Conservation (phyloP, 768 basidiomycete species). For the Boletus subparvulus region DNA sequence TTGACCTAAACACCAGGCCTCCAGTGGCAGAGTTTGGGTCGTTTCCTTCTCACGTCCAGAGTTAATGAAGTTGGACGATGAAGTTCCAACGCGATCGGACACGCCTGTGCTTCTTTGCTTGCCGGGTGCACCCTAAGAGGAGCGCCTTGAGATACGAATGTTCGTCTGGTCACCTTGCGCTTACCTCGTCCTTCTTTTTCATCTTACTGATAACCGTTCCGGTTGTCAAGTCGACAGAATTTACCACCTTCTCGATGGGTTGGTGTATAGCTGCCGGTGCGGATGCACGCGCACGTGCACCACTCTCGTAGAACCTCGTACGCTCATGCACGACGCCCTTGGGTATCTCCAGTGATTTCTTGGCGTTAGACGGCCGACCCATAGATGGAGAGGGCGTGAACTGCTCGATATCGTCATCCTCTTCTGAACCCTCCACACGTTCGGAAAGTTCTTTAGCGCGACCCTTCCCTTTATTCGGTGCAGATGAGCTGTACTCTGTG, state of each 20-base stretch:
- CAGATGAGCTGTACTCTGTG: not conserved
- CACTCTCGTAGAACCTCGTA: slow-evolving; percentile 12
- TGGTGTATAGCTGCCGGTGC: slow-evolving; percentile 6
- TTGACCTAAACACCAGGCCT: slow-evolving; percentile 30
- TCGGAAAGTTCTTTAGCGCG: slow-evolving; percentile 13
- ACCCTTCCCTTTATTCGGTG: slow-evolving; percentile 24
- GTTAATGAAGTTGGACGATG: slow-evolving; percentile 27
- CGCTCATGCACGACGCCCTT: slow-evolving; percentile 12
- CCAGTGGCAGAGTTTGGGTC: slow-evolving; percentile 16
- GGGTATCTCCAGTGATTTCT: slow-evolving; percentile 17
- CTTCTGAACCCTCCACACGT: slow-evolving; percentile 24
- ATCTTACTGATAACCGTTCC: slow-evolving; percentile 12
- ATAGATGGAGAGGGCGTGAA: slow-evolving; percentile 8
- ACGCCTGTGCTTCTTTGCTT: not conserved
- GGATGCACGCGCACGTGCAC: not conserved
- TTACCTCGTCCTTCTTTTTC: slow-evolving; percentile 28
- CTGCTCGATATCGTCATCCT: slow-evolving; percentile 22
- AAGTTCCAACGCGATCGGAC: slow-evolving; percentile 27
- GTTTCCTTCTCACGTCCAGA: slow-evolving; percentile 12
- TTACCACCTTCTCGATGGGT: not conserved
- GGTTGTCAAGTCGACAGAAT: slow-evolving; percentile 5
- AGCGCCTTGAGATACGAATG: slow-evolving; percentile 3
- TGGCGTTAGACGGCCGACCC: not conserved
- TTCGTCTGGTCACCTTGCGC: not conserved
- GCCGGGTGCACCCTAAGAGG: slow-evolving; percentile 2